These are phyloP conservation scores for Quercus phellos DNA, from an alignment of 331 rosid species.

Conservation along the genomic window DNA sequence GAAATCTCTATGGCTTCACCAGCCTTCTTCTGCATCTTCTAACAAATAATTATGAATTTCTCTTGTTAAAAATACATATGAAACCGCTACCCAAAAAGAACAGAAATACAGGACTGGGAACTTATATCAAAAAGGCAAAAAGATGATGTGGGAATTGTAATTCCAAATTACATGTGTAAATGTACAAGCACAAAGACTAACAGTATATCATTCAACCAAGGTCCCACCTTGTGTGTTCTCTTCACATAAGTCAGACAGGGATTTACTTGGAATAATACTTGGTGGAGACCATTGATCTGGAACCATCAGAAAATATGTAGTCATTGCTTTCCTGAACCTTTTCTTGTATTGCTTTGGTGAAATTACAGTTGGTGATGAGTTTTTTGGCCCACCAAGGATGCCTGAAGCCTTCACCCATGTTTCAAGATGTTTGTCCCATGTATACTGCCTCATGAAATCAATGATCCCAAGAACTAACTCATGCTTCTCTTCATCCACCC, in stretches of 20 bases:
- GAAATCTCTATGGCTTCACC: conserved; percentile 48
- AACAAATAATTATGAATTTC: conserved; percentile 34
- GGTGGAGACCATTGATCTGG: conserved; percentile 96
- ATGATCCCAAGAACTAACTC: conserved; percentile 90
- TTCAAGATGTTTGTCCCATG: conserved; percentile 99
- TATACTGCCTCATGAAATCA: conserved; percentile 96
- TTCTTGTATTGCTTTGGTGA: conserved; percentile 93
- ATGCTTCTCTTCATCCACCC: conserved; percentile 90
- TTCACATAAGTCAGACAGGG: conserved; percentile 65
- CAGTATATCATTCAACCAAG: conserved; percentile 49
- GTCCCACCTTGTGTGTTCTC: conserved; percentile 47
- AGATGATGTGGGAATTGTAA: conserved; percentile 18
- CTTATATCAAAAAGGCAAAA: conserved; percentile 10
- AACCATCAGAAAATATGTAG: conserved; percentile 91
- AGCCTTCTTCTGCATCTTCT: conserved; percentile 52
- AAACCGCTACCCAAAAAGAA: conserved; percentile 40
- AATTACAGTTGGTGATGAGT: conserved; percentile 82
- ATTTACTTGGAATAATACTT: conserved; percentile 43
- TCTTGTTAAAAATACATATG: conserved; percentile 31
- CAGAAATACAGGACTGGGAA: conserved; percentile 15
- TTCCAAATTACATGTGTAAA: conserved; percentile 35
- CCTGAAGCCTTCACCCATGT: conserved; percentile 96
- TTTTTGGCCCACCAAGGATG: conserved; percentile 86
- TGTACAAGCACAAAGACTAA: conserved; percentile 29
- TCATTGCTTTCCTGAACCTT: conserved; percentile 97